These are phyloP conservation scores for Lachnum nothofagi DNA, from an alignment of 2,329 filamentous ascomycete genomes.

Conservation along the genomic window DNA sequence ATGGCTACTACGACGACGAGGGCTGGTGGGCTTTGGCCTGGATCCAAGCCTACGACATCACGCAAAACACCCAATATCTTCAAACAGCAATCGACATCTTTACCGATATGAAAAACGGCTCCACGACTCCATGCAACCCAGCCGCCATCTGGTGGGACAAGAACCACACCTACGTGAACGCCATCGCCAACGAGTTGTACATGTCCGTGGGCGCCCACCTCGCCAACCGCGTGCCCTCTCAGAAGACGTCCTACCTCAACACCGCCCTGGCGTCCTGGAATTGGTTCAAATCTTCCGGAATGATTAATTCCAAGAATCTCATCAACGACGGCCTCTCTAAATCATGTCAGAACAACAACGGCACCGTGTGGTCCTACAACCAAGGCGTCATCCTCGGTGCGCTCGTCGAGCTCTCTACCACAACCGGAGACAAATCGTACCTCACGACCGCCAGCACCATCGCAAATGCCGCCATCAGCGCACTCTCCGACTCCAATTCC, in stretches of 20 bases:
- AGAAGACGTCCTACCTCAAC: constrained; percentile 50
- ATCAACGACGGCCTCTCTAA: constrained; percentile 50
- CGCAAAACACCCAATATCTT: constrained; percentile 47
- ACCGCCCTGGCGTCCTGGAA: constrained; percentile 45
- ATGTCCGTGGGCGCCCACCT: constrained; percentile 50
- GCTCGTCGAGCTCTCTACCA: constrained; percentile 52
- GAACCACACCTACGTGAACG: constrained; percentile 48
- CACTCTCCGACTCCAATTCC: constrained; percentile 40
- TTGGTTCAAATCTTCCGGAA: constrained; percentile 46
- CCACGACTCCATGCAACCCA: constrained; percentile 43
- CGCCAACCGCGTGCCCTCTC: constrained; percentile 50
- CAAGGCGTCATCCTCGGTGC: constrained; percentile 58
- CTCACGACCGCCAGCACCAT: constrained; percentile 46
- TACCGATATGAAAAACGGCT: constrained; percentile 50
- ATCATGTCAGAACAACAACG: constrained; percentile 44
- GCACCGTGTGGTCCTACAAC: constrained; percentile 49
- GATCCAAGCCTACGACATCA: constrained; percentile 53
- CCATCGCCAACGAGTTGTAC: constrained; percentile 55
- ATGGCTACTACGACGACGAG: constrained; percentile 55
- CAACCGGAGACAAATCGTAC: constrained; percentile 37
- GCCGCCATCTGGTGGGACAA: constrained; percentile 53
- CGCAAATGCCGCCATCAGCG: constrained; percentile 47
- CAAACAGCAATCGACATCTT: constrained; percentile 49
- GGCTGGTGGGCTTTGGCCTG: constrained; percentile 61
- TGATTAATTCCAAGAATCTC: constrained; percentile 43